Conservation (phyloP, 805 yeast species). For the Starmera pachycereana region DNA sequence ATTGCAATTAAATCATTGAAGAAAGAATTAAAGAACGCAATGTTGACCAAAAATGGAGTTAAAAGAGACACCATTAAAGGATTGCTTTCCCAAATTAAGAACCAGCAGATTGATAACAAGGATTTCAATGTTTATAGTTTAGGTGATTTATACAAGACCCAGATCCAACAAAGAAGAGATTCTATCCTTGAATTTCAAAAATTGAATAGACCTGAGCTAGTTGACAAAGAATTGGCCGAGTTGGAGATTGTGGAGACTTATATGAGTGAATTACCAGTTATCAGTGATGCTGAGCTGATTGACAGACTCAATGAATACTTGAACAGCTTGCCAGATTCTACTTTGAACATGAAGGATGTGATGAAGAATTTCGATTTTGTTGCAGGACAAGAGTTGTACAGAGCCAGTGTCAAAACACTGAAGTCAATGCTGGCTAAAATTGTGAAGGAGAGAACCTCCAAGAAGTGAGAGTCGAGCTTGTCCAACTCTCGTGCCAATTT, state of each 20-base stretch:
- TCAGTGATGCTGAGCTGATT: constrained; percentile 35
- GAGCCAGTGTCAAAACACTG: too few species aligned
- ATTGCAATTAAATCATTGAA: constrained; percentile 26
- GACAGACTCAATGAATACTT: constrained; percentile 20
- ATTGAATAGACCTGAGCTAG: constrained; percentile 41
- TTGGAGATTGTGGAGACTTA: constrained; percentile 30
- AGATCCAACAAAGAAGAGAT: constrained; percentile 38
- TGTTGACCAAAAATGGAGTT: constrained; percentile 33
- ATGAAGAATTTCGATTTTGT: too few species aligned
- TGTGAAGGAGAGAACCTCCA: too few species aligned
- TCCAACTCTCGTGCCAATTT: too few species aligned
- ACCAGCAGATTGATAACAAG: constrained; percentile 30
- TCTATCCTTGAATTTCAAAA: constrained; percentile 36
- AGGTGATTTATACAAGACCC: constrained; percentile 28
- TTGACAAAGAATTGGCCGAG: constrained; percentile 41
- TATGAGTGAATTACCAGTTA: constrained; percentile 32
- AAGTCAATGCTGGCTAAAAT: too few species aligned
- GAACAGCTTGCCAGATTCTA: constrained; percentile 7
- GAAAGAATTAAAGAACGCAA: constrained; percentile 34
- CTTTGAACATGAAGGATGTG: too few species aligned
- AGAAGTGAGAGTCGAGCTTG: too few species aligned
- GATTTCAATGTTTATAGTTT: constrained; percentile 26
- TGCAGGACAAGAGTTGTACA: too few species aligned
- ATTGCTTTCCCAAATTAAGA: constrained; percentile 32
- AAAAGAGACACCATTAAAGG: constrained; percentile 35